Conservation (phyloP, 768 basidiomycete species). For the Russula lepida region DNA sequence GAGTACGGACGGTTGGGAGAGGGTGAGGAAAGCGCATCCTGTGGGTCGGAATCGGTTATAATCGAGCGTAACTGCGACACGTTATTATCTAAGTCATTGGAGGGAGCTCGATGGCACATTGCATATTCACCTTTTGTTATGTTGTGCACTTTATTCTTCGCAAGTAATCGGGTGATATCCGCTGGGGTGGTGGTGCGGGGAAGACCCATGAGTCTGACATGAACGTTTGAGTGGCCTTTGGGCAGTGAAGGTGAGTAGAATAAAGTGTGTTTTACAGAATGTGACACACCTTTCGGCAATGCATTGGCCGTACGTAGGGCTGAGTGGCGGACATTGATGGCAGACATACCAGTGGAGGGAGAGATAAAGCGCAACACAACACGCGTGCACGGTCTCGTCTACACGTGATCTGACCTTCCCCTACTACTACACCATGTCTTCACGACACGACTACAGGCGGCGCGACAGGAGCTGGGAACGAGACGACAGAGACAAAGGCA, state of each 20-base stretch:
- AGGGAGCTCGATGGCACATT: background rate
- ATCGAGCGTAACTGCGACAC: slow-evolving; percentile 43
- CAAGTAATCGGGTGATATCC: slow-evolving; percentile 18
- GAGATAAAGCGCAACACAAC: background rate
- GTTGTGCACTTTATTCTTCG: slow-evolving; percentile 10
- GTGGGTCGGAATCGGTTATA: slow-evolving; percentile 55
- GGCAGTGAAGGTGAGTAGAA: background rate
- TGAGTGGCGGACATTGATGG: background rate
- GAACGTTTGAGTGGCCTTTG: slow-evolving; percentile 12
- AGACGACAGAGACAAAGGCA: slow-evolving; percentile 22
- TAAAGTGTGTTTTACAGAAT: background rate
- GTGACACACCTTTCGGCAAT: background rate
- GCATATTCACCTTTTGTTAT: slow-evolving; percentile 7
- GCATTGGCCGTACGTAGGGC: background rate
- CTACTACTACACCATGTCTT: slow-evolving; percentile 25
- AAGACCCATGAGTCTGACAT: slow-evolving; percentile 14
- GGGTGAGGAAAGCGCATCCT: slow-evolving; percentile 48
- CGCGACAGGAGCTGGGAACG: slow-evolving; percentile 28
- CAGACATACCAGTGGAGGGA: slow-evolving; percentile 1
- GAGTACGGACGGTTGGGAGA: slow-evolving; percentile 41
- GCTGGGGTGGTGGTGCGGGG: slow-evolving; percentile 16
- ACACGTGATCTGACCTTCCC: slow-evolving; percentile 10
- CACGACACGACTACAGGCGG: slow-evolving; percentile 27
- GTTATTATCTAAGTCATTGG: background rate
- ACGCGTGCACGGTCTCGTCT: background rate